phyloP scores from a whole-genome alignment of 495 filamentous ascomycete genomes.

The Aspergillus mulundensis region DNA sequence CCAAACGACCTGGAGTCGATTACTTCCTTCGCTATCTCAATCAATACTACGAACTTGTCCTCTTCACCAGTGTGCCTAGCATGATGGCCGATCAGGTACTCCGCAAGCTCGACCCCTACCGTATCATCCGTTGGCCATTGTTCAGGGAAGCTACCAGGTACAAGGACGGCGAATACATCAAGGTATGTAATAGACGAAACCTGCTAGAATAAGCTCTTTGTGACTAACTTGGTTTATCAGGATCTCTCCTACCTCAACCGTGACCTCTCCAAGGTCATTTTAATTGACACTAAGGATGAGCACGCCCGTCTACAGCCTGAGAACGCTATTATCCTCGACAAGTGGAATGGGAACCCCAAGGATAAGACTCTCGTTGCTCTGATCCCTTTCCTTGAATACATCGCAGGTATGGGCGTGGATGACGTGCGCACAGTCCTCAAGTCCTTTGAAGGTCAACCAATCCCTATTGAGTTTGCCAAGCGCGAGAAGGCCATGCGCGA shows the following conservation, averaged over 20 bases:
- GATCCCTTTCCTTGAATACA: conserved; percentile 94
- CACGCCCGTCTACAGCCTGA: conserved; percentile 85
- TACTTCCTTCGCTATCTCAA: conserved; percentile 95
- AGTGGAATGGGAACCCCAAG: conserved; percentile 78
- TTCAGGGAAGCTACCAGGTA: conserved; percentile 94
- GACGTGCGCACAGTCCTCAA: conserved; percentile 83
- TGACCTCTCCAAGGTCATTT: conserved; percentile 86
- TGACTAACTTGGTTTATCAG: conserved; percentile 36
- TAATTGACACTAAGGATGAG: conserved; percentile 78
- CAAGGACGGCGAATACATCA: conserved; percentile 91
- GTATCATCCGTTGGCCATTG: conserved; percentile 90
- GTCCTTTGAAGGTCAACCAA: conserved; percentile 80
- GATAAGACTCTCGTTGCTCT: conserved; percentile 81
- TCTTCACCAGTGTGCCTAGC: conserved; percentile 84
- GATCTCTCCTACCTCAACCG: conserved; percentile 96
- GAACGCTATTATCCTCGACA: conserved; percentile 86
- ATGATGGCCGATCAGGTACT: conserved; percentile 81
- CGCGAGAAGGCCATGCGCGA: conserved; percentile 81
- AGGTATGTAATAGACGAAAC: conserved; percentile 53
- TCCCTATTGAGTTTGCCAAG: conserved; percentile 81
- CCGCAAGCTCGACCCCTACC: conserved; percentile 92
- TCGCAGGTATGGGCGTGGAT: conserved; percentile 83
- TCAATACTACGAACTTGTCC: conserved; percentile 95
- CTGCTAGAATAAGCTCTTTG: not conserved
- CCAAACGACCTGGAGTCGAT: conserved; percentile 92